Base-by-base conservation (phyloP, 2,329 filamentous ascomycete species). In the Fusarium sp. region DNA sequence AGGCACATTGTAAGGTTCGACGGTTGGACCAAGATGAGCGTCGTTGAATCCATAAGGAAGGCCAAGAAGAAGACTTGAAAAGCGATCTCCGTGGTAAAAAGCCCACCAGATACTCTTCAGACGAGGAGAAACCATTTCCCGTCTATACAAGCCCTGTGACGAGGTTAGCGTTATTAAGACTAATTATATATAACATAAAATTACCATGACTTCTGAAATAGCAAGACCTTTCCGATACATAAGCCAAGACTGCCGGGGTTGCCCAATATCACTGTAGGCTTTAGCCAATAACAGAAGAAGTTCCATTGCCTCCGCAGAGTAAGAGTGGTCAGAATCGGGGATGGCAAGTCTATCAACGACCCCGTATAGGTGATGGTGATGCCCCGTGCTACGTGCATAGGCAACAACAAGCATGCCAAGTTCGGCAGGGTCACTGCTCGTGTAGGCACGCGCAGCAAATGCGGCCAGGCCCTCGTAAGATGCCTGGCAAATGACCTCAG, bases 131-230 rank as follows among this genome's bases (percentile, higher is more conserved):
- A 28, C 23, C 13, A 9, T 11, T 16, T 37, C 33, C 5, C 23
- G 50, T 37, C 33, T 28, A 28, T 53, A 53, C 12, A 53, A 15
- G 3, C 50, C 50, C 50, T 53, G 5, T 5, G 13, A 9, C 6
- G 1, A 0, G 9, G 18, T 53, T 37, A 53, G 23, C 1, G 0
- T 9, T 6, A 1, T n/a, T 3, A 9, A 28, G 3, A 8, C 23
- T 0, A 2, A 16, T 13, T 16, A 6, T 6, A 1, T 7, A 5
- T 21, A 9, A 2, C 9, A 21, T 12, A 16, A 5, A 9, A 6
- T n/a, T 28, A 53, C 50, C 33, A 53, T 53, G 1, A 37, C 18
- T 53, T 53, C 50, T 21, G 50, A 53, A 21, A 53, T 37, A 25
- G 50, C 23, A 21, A 53, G 33, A 6, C 50, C 33, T 12, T 53